Conservation (phyloP, 2,329 filamentous ascomycete genomes). For the Trichocomaceae sp. region DNA sequence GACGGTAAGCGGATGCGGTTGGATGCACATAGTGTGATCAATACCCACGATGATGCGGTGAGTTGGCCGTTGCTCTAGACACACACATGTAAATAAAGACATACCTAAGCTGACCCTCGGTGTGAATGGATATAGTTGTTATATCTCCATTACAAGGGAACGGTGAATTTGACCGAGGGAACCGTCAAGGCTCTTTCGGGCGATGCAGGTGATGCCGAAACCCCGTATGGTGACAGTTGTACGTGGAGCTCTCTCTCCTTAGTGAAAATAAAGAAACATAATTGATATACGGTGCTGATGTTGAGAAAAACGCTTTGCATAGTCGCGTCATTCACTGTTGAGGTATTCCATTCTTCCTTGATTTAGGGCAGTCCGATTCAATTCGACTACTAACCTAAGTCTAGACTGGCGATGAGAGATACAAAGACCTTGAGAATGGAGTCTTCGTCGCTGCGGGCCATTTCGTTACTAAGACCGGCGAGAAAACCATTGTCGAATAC, state of each 20-base stretch:
- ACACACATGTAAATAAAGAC: not conserved
- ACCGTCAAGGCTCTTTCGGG: conserved; percentile 29
- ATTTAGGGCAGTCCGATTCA: not conserved
- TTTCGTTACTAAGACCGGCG: conserved; percentile 33
- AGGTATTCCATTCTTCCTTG: conserved; percentile 20
- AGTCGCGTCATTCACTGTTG: conserved; percentile 34
- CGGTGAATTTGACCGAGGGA: conserved; percentile 30
- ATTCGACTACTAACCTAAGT: not conserved
- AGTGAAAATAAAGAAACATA: not conserved
- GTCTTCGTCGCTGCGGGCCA: conserved; percentile 37
- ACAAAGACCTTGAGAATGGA: conserved; percentile 36
- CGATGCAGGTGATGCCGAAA: conserved; percentile 26
- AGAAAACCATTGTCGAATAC: conserved; percentile 36
- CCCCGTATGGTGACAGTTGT: conserved; percentile 38
- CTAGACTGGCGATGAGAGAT: conserved; percentile 37
- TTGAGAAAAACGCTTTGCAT: not conserved
- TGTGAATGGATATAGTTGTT: conserved; percentile 21
- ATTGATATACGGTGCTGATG: not conserved
- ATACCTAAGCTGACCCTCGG: not conserved
- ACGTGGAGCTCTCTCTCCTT: conserved; percentile 14
- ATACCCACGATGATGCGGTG: conserved; percentile 22
- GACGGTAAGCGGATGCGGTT: conserved; percentile 35
- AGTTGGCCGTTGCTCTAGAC: conserved; percentile 11
- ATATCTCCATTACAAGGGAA: conserved; percentile 38
- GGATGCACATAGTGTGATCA: conserved; percentile 35